These are phyloP conservation scores for Phaffia australis DNA, from an alignment of 768 basidiomycete species.

Conservation along the genomic window DNA sequence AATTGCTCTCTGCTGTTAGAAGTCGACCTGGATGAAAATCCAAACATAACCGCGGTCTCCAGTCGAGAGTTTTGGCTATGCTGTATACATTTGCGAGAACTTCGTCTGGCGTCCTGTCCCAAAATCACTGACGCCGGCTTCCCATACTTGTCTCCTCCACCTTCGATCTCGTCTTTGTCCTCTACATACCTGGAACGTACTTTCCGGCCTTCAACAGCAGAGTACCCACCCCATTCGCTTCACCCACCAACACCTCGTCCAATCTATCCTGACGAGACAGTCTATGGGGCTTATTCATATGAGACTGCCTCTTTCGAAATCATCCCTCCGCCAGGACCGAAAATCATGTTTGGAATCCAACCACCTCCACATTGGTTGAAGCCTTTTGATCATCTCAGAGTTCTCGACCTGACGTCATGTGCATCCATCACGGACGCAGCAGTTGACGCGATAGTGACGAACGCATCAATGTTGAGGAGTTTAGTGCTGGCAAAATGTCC, in stretches of 20 bases:
- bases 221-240: background rate
- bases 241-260: conserved; percentile 6
- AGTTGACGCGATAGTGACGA: conserved; percentile 66
- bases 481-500: conserved; percentile 77
- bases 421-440: conserved; percentile 66
- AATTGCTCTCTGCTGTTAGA: conserved; percentile 80
- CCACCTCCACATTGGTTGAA: conserved; percentile 24
- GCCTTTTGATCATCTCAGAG: conserved; percentile 68
- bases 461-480: conserved; percentile 73
- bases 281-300: too few species aligned
- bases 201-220: background rate
- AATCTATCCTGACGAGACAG: conserved; percentile 6
- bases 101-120: conserved; percentile 68
- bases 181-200: background rate
- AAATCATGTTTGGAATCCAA: background rate
- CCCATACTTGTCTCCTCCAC: conserved; percentile 58
- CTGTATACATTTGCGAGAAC: conserved; percentile 75
- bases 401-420: conserved; percentile 86
- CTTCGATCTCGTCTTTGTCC: conserved; percentile 38
- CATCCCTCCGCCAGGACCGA: too few species aligned
- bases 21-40: conserved; percentile 81
- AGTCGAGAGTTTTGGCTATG: conserved; percentile 75
- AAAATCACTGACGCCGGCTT: conserved; percentile 75
- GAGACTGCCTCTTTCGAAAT: too few species aligned
- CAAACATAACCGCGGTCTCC: conserved; percentile 60